Base-by-base conservation (phyloP, 2,329 filamentous ascomycete genomes). In the Coniochaeta ligniaria region DNA sequence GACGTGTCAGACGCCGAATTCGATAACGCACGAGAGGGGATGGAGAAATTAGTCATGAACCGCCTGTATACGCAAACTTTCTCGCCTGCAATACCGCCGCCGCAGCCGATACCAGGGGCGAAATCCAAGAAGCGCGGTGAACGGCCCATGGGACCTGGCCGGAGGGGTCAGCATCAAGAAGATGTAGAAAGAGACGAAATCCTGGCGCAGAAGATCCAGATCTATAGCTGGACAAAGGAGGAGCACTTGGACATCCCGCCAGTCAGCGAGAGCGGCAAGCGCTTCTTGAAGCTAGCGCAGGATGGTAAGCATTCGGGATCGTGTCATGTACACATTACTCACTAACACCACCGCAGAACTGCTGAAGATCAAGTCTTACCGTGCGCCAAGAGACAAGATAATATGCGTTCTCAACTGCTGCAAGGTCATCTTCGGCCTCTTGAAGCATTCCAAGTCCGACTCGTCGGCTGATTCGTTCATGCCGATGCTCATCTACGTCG, bases 1-100 rank as follows among this genome's bases (percentile, higher is more conserved):
- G 91, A 95, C 36, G 91, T 98, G 0, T 96, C 93, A 0, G 95
- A 99, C 72, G 91, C 91, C 41, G 95, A 99, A 70, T 99, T 99
- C 68, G 95, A 99, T 74, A 99, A 99, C 73, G 95, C 95, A 16
- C 87, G 93, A 67, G 95, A 99, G 76, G 95, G 95, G 36, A 99
- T 99, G 95, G 95, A 99, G 78, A 99, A 99, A 73, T 82, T 99
- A 4, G 96, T 99, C 66, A 99, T 99, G 96, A 99, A 99, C 72
- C 83, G 96, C 60, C 78, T 99, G 5, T 99, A 99, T 74, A 86
- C 87, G 0, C 95, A 99, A 74, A 98, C 95, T 0, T 99, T 99
- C 72, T 97, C 94, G 0, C 95, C 95, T 0, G 91, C 91, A 16
- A 99, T 99, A 64, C 86, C 92, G 3, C 83, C 91, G 0, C 89